Evolutionary conservation across 768 basidiomycete species (phyloP).

Genomic region (Tubosaeta brunneosetosa): DNA sequence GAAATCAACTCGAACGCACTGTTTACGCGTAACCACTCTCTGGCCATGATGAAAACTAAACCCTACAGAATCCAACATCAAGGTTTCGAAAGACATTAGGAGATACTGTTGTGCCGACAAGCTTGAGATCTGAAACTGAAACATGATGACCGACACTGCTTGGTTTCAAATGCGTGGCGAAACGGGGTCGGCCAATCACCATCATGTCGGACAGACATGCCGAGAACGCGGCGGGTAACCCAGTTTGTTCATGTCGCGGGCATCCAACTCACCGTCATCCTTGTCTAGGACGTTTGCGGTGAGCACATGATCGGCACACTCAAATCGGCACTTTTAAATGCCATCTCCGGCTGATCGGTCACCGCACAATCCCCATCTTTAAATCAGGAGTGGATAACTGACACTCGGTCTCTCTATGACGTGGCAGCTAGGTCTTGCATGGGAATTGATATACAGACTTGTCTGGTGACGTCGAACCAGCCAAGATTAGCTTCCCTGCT

Average conservation of each 20-base stretch:
- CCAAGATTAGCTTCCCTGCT: not conserved
- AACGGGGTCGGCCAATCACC: no score
- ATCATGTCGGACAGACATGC: not conserved
- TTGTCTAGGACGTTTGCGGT: not conserved
- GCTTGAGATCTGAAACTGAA: not conserved
- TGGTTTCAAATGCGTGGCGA: not conserved
- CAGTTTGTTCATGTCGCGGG: not conserved
- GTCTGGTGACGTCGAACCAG: not conserved
- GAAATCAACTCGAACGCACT: not conserved
- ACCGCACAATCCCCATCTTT: not conserved
- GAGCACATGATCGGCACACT: not conserved
- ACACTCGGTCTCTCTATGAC: not conserved
- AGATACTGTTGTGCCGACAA: not conserved
- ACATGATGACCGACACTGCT: not conserved
- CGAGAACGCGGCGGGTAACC: not conserved
- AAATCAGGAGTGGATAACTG: not conserved
- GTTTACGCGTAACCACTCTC: no score
- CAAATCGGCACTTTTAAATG: not conserved
- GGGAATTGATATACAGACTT: not conserved
- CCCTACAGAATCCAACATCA: not conserved
- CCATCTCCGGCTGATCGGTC: slow-evolving; percentile 2
- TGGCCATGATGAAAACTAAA: not conserved
- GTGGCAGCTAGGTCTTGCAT: not conserved
- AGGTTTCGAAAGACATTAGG: not conserved
- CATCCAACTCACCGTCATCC: not conserved